Base-by-base conservation (phyloP, 2,329 filamentous ascomycete species). In the Penicillium verrucosum region DNA sequence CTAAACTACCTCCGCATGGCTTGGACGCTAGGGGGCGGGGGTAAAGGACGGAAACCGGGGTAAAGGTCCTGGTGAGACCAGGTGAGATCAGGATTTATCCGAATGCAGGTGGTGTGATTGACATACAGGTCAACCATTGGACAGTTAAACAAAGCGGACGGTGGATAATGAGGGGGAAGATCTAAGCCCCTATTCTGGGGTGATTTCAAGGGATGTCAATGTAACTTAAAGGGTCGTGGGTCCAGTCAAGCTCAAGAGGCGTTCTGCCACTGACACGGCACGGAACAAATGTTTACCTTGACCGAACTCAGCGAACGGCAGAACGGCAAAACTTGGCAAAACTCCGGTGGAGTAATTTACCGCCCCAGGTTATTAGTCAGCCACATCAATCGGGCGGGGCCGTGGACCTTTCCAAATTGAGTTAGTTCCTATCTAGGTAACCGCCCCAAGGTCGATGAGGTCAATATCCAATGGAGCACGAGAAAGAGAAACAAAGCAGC, bases 321-420 rank as follows among this genome's bases (percentile, higher is more conserved):
- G 67, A 65, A 63, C 65, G 27, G 27, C 30, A 32, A 11, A 32
- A 32, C 30, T 32, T 5, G 59, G 65, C 64, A 58, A 68, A 65
- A 64, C 65, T 68, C 66, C 68, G 66, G 68, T 61, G 68, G 68
- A 62, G 68, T 46, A 29, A 5, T 37, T 44, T 42, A 25, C 44
- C 44, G 44, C 44, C 44, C 8, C 1, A 0, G 5, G 5, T 3
- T 5, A 10, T 46, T 34, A 34, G 44, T 46, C 29, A 46, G 44
- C 29, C 8, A 16, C 11, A 5, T 29, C 3, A 14, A 8, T 10
- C 25, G 25, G 7, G 25, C 25, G 25, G 7, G 25, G 25, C 14
- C 40, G 14, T 10, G 40, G 12, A 25, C 7, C 14, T 36, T 25
- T 46, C 21, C 44, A 11, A 25, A 16, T 25, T 46, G 44, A 30